Percentiles rank a stretch among this genome's conserved stretches.
phyloP scores from a whole-genome alignment of 495 filamentous ascomycete genomes.

The Cenococcum geophilum region DNA sequence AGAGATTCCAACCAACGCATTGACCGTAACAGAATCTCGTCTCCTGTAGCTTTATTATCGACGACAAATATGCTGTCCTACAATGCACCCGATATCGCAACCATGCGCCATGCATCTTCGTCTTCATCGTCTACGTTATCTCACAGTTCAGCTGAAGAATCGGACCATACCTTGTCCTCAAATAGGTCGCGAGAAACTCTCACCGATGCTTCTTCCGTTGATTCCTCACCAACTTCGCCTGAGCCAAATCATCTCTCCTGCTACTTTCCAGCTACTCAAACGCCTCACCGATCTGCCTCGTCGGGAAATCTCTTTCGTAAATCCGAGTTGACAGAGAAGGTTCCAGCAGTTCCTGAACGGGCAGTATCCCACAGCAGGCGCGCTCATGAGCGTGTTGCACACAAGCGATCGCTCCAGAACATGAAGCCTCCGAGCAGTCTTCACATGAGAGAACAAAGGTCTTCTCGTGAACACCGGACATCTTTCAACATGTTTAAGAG shows the following conservation, averaged over 20 bases:
- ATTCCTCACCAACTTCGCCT: constrained; percentile 52
- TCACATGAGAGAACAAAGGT: constrained; percentile 44
- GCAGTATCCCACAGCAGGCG: constrained; percentile 81
- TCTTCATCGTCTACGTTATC: constrained; percentile 51
- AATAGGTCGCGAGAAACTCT: constrained; percentile 57
- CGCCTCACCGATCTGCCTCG: constrained; percentile 39
- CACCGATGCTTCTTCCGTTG: constrained; percentile 64
- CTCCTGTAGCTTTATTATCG: constrained; percentile 76
- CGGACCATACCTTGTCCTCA: constrained; percentile 43
- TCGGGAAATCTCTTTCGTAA: constrained; percentile 38
- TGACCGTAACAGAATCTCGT: constrained; percentile 63
- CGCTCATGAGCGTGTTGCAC: constrained; percentile 58
- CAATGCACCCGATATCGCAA: constrained; percentile 71
- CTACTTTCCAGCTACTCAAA: constrained; percentile 59
- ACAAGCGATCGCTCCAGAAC: constrained; percentile 56
- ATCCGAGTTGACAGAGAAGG: constrained; percentile 27
- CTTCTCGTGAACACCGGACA: constrained; percentile 48
- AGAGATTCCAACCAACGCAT: constrained; percentile 37
- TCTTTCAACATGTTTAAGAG: constrained; percentile 44
- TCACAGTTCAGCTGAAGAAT: constrained; percentile 54
- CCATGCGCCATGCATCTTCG: constrained; percentile 40
- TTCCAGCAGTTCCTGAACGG: constrained; percentile 57
- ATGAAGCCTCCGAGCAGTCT: constrained; percentile 44
- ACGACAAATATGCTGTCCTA: constrained; percentile 96
- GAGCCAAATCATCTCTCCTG: constrained; percentile 73